Evolutionary conservation across 2,329 filamentous ascomycete species (phyloP), one percentile per base, ranked within the genome.

Genomic region (Trichoderma sp.): DNA sequence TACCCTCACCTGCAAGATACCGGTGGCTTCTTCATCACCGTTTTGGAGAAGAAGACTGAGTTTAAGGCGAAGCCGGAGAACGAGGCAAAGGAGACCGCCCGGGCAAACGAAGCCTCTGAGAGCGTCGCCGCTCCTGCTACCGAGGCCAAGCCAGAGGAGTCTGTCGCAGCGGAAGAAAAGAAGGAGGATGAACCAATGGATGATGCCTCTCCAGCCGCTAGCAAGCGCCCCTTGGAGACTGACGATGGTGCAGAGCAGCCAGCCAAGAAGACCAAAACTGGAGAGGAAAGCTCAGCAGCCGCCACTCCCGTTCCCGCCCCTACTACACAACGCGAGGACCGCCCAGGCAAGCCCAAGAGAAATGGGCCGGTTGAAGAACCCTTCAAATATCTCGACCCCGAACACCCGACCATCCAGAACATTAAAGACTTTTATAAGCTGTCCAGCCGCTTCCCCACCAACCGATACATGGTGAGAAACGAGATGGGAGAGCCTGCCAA

Each of bases 1-100:
- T 99, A 98, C 80, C 93, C 95, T 39, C 96, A 99, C 81, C 88
- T 94, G 79, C 96, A 99, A 82, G 94, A 99, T 77, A 99, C 96
- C 3, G 96, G 96, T 70, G 95, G 92, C 26, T 99, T 99, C 86
- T 99, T 99, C 84, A 98, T 99, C 79, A 92, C 94, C 0, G 95
- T 98, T 0, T 84, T 99, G 20, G 93, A 98, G 84, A 99, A 99
- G 87, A 91, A 91, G 80, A 88, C 89, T 30, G 96, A 98, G 75
- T 94, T 97, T 80, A 92, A 88, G 79, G 92, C 91, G 9, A 92
- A 88, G 80, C 90, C 91, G 26, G 93, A 96, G 81, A 86, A 88
- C 5, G 85, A 86, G 71, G 79, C 82, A 69, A 88, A 87, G 77
- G 67, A 13, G 72, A 63, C 26, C 3, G 59, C 62, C 20, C 71